phyloP scores from a whole-genome alignment of 2,329 filamentous ascomycete genomes.

The Fusarium subglutinans region DNA sequence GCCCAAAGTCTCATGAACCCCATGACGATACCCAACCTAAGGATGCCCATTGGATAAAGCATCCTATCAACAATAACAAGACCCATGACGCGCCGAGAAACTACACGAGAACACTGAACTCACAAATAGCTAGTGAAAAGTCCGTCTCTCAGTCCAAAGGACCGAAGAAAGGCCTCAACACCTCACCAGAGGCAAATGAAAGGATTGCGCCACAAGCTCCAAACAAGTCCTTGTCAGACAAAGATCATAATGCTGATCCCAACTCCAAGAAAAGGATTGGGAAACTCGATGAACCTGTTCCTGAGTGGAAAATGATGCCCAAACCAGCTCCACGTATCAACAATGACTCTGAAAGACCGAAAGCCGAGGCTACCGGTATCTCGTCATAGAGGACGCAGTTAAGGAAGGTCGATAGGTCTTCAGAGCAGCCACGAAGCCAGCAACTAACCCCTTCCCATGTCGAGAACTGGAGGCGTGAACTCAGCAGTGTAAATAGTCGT shows the following conservation, averaged over 20 bases:
- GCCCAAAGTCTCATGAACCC: slow-evolving; percentile 35
- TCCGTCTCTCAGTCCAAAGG: neutral
- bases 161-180: neutral
- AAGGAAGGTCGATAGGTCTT: slow-evolving; percentile 35
- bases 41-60: slow-evolving; percentile 18
- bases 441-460: slow-evolving; percentile 20
- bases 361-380: slow-evolving; percentile 13
- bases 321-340: slow-evolving; percentile 7
- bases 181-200: neutral
- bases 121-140: neutral
- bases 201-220: neutral
- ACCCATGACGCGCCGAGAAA: neutral
- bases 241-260: neutral
- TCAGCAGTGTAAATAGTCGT: slow-evolving; percentile 31
- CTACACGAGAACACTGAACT: neutral
- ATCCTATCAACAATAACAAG: slow-evolving; percentile 15
- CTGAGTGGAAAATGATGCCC: slow-evolving; percentile 2
- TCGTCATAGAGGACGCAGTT: slow-evolving; percentile 39
- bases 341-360: neutral
- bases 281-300: neutral
- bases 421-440: slow-evolving; percentile 21
- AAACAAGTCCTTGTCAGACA: neutral
- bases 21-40: slow-evolving; percentile 25
- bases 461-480: slow-evolving; percentile 36
- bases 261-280: neutral